Conservation (phyloP, 495 filamentous ascomycete species). For the Cercophora newfieldiana region DNA sequence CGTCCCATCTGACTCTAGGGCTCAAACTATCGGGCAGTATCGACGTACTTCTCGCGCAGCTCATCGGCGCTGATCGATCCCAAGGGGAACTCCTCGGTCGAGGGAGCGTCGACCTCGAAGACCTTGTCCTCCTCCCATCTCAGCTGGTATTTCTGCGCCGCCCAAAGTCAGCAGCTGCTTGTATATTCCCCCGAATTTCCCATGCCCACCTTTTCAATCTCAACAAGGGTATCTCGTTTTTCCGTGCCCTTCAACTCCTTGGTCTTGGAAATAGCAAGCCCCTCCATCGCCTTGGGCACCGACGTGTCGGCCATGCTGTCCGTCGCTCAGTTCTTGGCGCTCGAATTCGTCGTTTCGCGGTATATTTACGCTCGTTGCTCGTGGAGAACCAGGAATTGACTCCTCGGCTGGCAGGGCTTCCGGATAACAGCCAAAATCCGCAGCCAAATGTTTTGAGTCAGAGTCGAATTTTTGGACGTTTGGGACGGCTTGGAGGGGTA, state of each 20-base stretch:
- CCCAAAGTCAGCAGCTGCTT: background rate
- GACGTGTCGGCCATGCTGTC: constrained; percentile 37
- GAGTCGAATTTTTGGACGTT: constrained; percentile 19
- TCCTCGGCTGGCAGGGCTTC: constrained; percentile 3
- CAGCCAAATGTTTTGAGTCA: constrained; percentile 20
- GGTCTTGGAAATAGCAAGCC: constrained; percentile 45
- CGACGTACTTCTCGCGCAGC: constrained; percentile 65
- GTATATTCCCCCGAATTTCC: background rate
- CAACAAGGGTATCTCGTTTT: constrained; percentile 85
- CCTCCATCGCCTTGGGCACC: constrained; percentile 39
- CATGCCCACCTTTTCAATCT: constrained; percentile 64
- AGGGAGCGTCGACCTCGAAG: constrained; percentile 84
- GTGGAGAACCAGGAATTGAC: background rate
- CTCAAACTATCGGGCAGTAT: background rate
- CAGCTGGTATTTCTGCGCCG: constrained; percentile 69
- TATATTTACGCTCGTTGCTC: background rate
- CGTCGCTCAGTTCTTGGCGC: background rate
- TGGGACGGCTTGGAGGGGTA: constrained; percentile 13
- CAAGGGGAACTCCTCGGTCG: constrained; percentile 69
- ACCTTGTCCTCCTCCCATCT: constrained; percentile 76
- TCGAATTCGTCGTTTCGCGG: background rate
- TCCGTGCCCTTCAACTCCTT: constrained; percentile 68
- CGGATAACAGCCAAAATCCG: constrained; percentile 5
- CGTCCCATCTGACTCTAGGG: background rate
- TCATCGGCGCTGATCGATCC: constrained; percentile 67